Conservation (phyloP, 2,329 filamentous ascomycete species). For the Fonsecaea multimorphosa region DNA sequence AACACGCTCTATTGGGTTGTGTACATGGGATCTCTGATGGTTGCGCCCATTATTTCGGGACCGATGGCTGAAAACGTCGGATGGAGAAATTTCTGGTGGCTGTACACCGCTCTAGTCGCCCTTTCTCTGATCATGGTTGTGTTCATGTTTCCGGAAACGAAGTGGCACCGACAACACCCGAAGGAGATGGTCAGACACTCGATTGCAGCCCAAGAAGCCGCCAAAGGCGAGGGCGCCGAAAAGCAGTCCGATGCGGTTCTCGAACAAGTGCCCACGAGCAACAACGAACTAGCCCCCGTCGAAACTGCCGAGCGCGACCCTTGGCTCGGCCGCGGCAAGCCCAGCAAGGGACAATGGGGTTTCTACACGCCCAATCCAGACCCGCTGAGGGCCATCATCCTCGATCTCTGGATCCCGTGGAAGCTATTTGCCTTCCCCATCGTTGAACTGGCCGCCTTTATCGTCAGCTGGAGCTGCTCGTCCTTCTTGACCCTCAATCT, state of each 20-base stretch:
- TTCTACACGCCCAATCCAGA: slow-evolving; percentile 59
- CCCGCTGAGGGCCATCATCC: slow-evolving; percentile 51
- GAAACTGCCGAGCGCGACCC: slow-evolving; percentile 55
- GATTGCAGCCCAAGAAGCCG: slow-evolving; percentile 13
- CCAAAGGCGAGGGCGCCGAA: slow-evolving; percentile 4
- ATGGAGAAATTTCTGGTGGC: slow-evolving; percentile 70
- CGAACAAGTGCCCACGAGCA: slow-evolving; percentile 10
- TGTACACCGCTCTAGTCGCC: slow-evolving; percentile 63
- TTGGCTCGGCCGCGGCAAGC: slow-evolving; percentile 61
- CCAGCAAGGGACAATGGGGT: slow-evolving; percentile 62
- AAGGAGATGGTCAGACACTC: slow-evolving; percentile 32
- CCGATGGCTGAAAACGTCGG: slow-evolving; percentile 65
- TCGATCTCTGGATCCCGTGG: slow-evolving; percentile 67
- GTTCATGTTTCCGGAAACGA: slow-evolving; percentile 69
- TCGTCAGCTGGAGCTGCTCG: slow-evolving; percentile 65
- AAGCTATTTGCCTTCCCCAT: slow-evolving; percentile 68
- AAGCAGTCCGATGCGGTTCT: slow-evolving; percentile 21
- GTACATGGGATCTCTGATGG: slow-evolving; percentile 69
- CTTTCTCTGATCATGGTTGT: slow-evolving; percentile 59
- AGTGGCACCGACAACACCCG: slow-evolving; percentile 58
- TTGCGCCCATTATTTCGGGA: slow-evolving; percentile 65
- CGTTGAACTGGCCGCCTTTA: slow-evolving; percentile 66
- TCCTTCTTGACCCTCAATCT: slow-evolving; percentile 66
- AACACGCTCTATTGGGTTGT: slow-evolving; percentile 67
- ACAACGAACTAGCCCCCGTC: slow-evolving; percentile 26